These are phyloP conservation scores for Coprinellus aureogranulatus DNA, from an alignment of 768 basidiomycete species.

Conservation along the genomic window DNA sequence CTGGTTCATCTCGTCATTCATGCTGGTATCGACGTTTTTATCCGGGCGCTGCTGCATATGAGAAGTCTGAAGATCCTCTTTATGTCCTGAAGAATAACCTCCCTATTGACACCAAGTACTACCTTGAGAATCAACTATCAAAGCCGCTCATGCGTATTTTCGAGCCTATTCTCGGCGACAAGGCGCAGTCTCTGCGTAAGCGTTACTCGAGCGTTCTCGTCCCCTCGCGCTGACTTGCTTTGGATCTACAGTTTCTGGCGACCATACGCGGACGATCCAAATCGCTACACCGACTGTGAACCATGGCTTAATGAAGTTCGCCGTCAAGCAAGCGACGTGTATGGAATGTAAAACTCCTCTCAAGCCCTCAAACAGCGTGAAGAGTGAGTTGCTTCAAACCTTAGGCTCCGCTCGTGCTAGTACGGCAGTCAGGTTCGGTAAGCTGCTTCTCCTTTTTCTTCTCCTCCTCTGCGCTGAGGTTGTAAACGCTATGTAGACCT, in stretches of 20 bases:
- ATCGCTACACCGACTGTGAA: slow-evolving; percentile 90
- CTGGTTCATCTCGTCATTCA: too few species aligned
- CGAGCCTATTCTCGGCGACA: slow-evolving; percentile 94
- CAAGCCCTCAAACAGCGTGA: slow-evolving; percentile 69
- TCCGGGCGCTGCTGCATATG: slow-evolving; percentile 91
- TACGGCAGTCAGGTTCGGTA: too few species aligned
- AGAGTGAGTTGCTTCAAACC: too few species aligned
- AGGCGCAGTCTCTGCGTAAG: slow-evolving; percentile 75
- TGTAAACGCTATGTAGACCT: too few species aligned
- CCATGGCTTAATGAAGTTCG: slow-evolving; percentile 99
- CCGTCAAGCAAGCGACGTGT: slow-evolving; percentile 93
- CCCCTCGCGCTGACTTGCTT: slow-evolving; percentile 7
- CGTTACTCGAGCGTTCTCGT: slow-evolving; percentile 1
- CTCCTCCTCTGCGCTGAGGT: too few species aligned
- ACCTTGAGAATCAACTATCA: slow-evolving; percentile 95
- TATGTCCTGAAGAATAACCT: slow-evolving; percentile 98
- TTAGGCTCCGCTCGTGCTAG: too few species aligned
- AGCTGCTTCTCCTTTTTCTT: too few species aligned
- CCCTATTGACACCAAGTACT: slow-evolving; percentile 97
- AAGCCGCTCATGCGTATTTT: slow-evolving; percentile 98
- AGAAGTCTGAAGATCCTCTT: slow-evolving; percentile 97
- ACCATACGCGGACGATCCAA: slow-evolving; percentile 92
- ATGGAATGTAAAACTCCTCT: slow-evolving; percentile 93
- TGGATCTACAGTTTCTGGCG: slow-evolving; percentile 73
- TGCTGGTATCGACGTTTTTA: too few species aligned